Percentiles rank a stretch among this genome's conserved stretches.
Evolutionary conservation across 2,329 filamentous ascomycete genomes (phyloP).

Genomic region (Exophiala aquamarina): DNA sequence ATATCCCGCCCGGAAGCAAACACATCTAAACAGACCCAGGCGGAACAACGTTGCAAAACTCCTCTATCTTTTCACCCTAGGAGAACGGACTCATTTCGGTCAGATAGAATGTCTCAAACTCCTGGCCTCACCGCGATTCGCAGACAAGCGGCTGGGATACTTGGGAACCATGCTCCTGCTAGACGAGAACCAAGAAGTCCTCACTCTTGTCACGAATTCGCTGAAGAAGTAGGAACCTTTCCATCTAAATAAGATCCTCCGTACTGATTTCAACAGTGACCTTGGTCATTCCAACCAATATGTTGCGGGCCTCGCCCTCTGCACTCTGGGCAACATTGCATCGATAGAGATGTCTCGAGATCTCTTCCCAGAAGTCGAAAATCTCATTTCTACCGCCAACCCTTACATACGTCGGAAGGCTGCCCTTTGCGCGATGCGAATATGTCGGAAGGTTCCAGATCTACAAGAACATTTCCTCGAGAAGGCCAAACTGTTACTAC

Average conservation of each 20-base stretch:
- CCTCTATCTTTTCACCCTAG: constrained; percentile 95
- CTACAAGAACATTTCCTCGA: constrained; percentile 96
- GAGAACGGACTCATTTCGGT: constrained; percentile 96
- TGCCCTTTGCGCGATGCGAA: constrained; percentile 97
- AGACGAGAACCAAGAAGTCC: constrained; percentile 97
- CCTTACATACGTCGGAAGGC: constrained; percentile 98
- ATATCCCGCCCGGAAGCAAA: constrained; percentile 1
- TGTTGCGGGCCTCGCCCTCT: constrained; percentile 92
- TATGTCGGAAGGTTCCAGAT: constrained; percentile 97
- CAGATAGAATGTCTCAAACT: constrained; percentile 99
- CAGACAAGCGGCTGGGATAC: constrained; percentile 94
- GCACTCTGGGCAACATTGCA: constrained; percentile 95
- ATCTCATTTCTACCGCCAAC: constrained; percentile 85
- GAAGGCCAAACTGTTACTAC: constrained; percentile 82
- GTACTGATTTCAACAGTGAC: constrained; percentile 60
- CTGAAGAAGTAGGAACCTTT: constrained; percentile 75
- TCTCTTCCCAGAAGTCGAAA: constrained; percentile 93
- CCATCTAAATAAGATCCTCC: background rate
- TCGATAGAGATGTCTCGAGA: constrained; percentile 98
- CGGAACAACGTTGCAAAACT: constrained; percentile 99
- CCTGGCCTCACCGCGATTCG: constrained; percentile 92
- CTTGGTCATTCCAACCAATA: constrained; percentile 98
- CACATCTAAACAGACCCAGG: constrained; percentile 49
- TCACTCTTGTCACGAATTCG: constrained; percentile 96
- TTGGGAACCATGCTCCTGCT: constrained; percentile 92